Evolutionary conservation across 139 green algal species (phyloP), one percentile per base, ranked within the genome.

Genomic region (Eudorina sp.): DNA sequence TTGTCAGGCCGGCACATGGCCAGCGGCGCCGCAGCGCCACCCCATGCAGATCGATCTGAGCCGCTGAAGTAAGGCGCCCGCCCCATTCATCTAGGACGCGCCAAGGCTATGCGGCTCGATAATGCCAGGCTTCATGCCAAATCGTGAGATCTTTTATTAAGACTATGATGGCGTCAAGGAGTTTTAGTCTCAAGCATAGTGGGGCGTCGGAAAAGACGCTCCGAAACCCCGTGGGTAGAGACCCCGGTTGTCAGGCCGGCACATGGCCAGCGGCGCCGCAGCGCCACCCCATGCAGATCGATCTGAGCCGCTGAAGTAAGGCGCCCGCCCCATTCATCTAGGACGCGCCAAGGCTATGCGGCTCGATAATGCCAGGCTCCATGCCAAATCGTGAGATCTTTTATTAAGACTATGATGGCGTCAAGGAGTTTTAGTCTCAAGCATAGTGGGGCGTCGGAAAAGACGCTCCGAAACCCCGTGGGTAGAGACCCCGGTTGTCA

Each of bases 31-130:
- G 58, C 38, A 66, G 14, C 79, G 40, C 55, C 27, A 25, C 53
- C 79, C 46, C 55, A 58, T 40, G 18, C 79, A 75, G 51, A 43
- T 66, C 58, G 9, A 2, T 76, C 8, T 86, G 13, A 55, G 78
- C 78, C 78, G 36, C 78, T 75, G 78, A 85, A 86, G 60, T 86
- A 86, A 76, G 80, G 80, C 7, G n/a, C 48, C n/a, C 14, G 6
- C 60, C 60, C 60, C 80, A 76, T 36, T 34, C 4, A 5, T 62
- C 41, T 21, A 76, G 25, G 43, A 43, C 27, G 60, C 29, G 3
- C 80, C 80, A 86, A 43, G n/a, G 81, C 62, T 74, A 86, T 72
- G 62, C 18, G 62, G 62, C 62, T 66, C 18, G 55, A 19, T 7
- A 51, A 38, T 29, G n/a, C n/a, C n/a, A n/a, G n/a, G n/a, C n/a